Evolutionary conservation across 2,329 filamentous ascomycete species (phyloP), one percentile per base, ranked within the genome.

Genomic region (Ustilaginoidea virens): DNA sequence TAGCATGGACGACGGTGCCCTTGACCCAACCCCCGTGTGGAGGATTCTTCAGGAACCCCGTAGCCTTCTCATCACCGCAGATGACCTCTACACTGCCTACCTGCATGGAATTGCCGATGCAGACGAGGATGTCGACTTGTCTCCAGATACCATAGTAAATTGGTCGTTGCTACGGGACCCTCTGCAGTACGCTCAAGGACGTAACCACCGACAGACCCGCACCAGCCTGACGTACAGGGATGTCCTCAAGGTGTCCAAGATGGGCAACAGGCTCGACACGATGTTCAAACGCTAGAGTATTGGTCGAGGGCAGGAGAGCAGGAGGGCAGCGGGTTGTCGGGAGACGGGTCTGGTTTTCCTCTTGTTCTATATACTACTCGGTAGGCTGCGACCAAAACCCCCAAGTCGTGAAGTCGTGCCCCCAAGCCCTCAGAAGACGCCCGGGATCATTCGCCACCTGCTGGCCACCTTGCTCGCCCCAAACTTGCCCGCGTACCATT

Each of bases 161-260:
- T 90, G 81, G 81, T 41, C 56, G 7, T 52, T 82, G 11, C 55
- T 87, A 20, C 60, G 66, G 6, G 60, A 69, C 13, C 47, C 50
- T 2, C 49, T 56, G 25, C 36, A 42, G 29, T 61, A 66, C 40
- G 39, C 45, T 25, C 55, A 60, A 8, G 77, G 76, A 2, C 52
- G 51, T 23, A 75, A 69, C 44, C 42, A 58, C 29, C 66, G 80
- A 23, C 51, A 56, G 24, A 73, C 63, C 8, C 67, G 81, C 32
- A 70, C 73, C 16, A 86, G 80, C 52, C 56, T 87, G 39, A 90
- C 81, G 1, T 87, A 80, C 53, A 66, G 87, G 39, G 86, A 96
- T 56, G 87, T 96, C 23, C 56, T 87, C 39, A 80, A 78, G 44
- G 80, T 92, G 12, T 78, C 77, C 6, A 81, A 74, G 40, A 52